Conservation (phyloP, 2,329 filamentous ascomycete species). For the Penicillium sclerotiorum region DNA sequence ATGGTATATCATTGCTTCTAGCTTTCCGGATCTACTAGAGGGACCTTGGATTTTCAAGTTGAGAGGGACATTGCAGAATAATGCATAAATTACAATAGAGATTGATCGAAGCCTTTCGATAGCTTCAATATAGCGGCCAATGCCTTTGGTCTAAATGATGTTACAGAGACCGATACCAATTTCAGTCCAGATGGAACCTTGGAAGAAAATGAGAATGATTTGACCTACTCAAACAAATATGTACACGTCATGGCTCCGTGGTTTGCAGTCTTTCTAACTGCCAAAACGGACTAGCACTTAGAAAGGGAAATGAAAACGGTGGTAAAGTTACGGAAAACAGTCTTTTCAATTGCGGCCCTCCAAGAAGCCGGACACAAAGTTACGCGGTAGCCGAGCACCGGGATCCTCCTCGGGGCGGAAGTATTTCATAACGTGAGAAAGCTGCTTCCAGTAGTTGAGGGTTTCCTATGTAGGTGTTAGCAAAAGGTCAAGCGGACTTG, state of each 20-base stretch:
- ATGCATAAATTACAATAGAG: too few relatives aligned
- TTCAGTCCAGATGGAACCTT: too few relatives aligned
- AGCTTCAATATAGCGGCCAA: too few relatives aligned
- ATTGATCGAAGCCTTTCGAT: too few relatives aligned
- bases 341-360: conserved; percentile 67
- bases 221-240: conserved; percentile 39
- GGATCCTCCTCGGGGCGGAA: conserved; percentile 86
- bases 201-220: conserved; percentile 7
- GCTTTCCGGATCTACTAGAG: too few relatives aligned
- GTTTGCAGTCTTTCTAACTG: conserved; percentile 18
- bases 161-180: too few relatives aligned
- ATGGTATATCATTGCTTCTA: too few relatives aligned
- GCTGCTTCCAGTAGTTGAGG: conserved; percentile 99
- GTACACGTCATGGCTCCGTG: conserved; percentile 39
- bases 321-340: conserved; percentile 19
- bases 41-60: too few relatives aligned
- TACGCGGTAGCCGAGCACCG: conserved; percentile 74
- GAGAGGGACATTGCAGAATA: too few relatives aligned
- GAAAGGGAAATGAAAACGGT: conserved; percentile 14
- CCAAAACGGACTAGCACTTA: conserved; percentile 25
- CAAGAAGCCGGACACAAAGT: conserved; percentile 92
- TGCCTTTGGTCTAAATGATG: too few relatives aligned
- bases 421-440: conserved; percentile 93
- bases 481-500: too few relatives aligned
- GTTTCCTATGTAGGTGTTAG: conserved; percentile 68